Evolutionary conservation across 306 rosid genomes (phyloP), one percentile per base, ranked within the genome.

Genomic region (Casuarina cunninghamiana): DNA sequence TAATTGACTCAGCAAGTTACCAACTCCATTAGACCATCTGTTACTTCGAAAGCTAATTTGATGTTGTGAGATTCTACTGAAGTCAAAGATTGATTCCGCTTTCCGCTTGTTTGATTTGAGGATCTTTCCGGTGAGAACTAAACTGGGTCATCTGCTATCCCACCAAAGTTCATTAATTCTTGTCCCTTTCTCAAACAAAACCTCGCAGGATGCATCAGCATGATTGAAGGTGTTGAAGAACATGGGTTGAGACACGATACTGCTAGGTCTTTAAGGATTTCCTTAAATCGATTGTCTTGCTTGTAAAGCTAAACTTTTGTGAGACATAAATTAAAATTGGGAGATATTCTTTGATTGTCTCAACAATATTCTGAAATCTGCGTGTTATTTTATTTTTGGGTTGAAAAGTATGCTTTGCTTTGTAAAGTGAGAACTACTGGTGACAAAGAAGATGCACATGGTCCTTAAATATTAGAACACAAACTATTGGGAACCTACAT

Each of bases 401-500:
- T 26, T 26, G 48, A 44, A 49, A 49, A 12, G 53, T 55, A 19
- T 19, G 62, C 62, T 19, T 19, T 8, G 26, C 62, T 55, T 55
- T 8, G 62, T 55, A n/a, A 55, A 73, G 69, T 67, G 78, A 78
- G 65, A 72, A 78, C 48, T 57, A 51, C 72, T 78, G 76, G 77
- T 58, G 66, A 26, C 53, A 54, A 67, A 72, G 10, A 48, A 76
- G 67, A 79, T 79, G 72, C 77, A 82, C 84, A 78, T 53, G 77
- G 84, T 79, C 32, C 32, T 26, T 26, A 26, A 26, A 26, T 26
- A 26, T 26, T 26, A 26, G 75, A 10, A 70, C 79, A 53, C 79
- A 81, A 79, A 82, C 66, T 73, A 73, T 37, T 73, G 72, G 26
- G 37, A 2, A n/a, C 37, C 62, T 26, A 19, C 37, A 55, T 16